phyloP scores from a whole-genome alignment of 306 rosid genomes.

The Cajanus cajan region DNA sequence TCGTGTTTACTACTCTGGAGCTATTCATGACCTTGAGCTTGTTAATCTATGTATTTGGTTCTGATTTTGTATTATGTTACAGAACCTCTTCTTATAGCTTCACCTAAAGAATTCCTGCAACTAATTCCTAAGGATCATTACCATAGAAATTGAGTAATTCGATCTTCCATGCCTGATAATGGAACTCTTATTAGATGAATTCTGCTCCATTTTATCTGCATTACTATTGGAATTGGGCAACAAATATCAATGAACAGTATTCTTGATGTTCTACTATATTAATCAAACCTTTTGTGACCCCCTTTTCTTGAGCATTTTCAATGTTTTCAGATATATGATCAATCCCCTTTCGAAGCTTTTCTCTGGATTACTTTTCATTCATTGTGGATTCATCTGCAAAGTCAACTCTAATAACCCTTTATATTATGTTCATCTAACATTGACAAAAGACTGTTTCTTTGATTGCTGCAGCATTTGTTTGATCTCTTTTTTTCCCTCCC shows the following conservation, averaged over 20 bases:
- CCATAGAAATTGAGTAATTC: background rate
- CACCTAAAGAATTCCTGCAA: background rate
- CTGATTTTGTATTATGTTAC: background rate
- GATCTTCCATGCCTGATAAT: background rate
- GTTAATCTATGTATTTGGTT: background rate
- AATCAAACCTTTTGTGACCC: background rate
- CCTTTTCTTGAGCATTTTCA: background rate
- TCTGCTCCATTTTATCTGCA: background rate
- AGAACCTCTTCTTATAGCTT: background rate
- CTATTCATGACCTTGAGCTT: background rate
- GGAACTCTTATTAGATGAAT: background rate
- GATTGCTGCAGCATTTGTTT: background rate
- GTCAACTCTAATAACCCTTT: background rate
- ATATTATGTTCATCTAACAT: too few species aligned
- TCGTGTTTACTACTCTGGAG: background rate
- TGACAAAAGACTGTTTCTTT: too few species aligned
- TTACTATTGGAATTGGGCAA: background rate
- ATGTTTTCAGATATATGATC: background rate
- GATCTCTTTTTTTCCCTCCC: background rate
- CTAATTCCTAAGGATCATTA: background rate
- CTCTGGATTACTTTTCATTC: background rate
- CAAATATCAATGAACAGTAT: background rate
- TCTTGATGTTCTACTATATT: background rate
- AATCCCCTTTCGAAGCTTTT: background rate
- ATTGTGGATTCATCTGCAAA: background rate